These are phyloP conservation scores for Rubus parviflorus DNA, from an alignment of 306 rosid species.

Conservation along the genomic window DNA sequence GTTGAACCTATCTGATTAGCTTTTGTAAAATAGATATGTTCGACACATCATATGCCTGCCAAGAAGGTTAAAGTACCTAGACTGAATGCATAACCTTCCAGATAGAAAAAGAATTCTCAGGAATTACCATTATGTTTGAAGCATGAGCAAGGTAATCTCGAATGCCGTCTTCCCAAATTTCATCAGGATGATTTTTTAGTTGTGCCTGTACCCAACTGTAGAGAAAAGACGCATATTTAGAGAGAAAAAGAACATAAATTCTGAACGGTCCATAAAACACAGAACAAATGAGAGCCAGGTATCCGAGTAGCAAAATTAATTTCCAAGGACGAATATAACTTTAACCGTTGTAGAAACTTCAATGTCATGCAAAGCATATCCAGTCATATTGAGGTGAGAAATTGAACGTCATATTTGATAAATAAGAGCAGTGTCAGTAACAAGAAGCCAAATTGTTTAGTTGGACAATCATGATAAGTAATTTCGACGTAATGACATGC, in stretches of 20 bases:
- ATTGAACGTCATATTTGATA: not conserved
- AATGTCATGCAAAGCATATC: conserved; percentile 16
- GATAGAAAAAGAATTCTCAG: conserved; percentile 7
- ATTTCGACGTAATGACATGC: not conserved
- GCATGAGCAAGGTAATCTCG: conserved; percentile 85
- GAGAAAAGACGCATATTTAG: conserved; percentile 21
- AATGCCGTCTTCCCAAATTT: conserved; percentile 97
- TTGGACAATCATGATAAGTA: not conserved
- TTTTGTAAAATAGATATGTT: not conserved
- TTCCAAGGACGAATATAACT: not conserved
- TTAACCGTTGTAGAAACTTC: conserved; percentile 3
- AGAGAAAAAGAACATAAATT: conserved; percentile 9
- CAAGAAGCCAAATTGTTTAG: conserved; percentile 6
- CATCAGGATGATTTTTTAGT: conserved; percentile 88
- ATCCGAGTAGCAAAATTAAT: not conserved
- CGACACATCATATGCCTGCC: not conserved
- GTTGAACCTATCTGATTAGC: not conserved
- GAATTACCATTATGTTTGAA: conserved; percentile 77
- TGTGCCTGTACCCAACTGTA: conserved; percentile 94
- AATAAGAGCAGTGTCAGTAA: not conserved
- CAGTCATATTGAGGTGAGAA: conserved; percentile 4
- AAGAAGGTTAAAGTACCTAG: not conserved
- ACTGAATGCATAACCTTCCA: conserved; percentile 6
- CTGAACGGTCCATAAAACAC: not conserved
- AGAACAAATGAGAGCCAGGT: not conserved